phyloP scores from a whole-genome alignment of 129 eudicot species.

The Chrysanthemum makinoi region DNA sequence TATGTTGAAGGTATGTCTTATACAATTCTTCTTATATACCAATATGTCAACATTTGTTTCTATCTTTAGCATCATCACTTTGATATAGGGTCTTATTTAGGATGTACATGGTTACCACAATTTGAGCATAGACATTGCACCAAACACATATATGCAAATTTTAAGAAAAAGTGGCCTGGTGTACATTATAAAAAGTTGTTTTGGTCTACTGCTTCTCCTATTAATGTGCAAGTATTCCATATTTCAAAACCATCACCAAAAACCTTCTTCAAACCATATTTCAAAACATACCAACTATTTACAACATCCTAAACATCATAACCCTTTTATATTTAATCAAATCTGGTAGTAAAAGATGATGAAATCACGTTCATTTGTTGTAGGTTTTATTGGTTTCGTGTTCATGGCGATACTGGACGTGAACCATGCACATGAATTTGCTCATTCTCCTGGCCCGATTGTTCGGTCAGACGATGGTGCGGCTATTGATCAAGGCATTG shows the following conservation, averaged over 20 bases:
- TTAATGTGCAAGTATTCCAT: too few relatives aligned
- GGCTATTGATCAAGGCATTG: conserved; percentile 68
- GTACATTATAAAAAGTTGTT: too few relatives aligned
- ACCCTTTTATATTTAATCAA: background rate
- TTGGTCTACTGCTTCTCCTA: too few relatives aligned
- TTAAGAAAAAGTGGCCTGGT: too few relatives aligned
- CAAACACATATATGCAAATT: too few relatives aligned
- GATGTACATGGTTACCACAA: too few relatives aligned
- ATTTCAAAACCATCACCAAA: background rate
- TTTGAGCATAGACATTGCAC: too few relatives aligned
- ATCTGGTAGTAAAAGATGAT: conserved; percentile 15
- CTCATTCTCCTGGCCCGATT: conserved; percentile 39
- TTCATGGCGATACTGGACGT: conserved; percentile 39
- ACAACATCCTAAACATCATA: background rate
- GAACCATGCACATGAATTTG: conserved; percentile 30
- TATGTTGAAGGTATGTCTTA: too few relatives aligned
- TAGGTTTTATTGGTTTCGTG: conserved; percentile 36
- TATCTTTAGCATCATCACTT: too few relatives aligned
- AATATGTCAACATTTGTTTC: too few relatives aligned
- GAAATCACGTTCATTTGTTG: conserved; percentile 18
- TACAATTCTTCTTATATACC: too few relatives aligned
- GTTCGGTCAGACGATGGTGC: conserved; percentile 41
- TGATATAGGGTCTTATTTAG: too few relatives aligned
- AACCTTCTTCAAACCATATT: conserved; percentile 1
- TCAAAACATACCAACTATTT: background rate